Base-by-base conservation (phyloP, 2,329 filamentous ascomycete species). In the Nigrospora osmanthi region DNA sequence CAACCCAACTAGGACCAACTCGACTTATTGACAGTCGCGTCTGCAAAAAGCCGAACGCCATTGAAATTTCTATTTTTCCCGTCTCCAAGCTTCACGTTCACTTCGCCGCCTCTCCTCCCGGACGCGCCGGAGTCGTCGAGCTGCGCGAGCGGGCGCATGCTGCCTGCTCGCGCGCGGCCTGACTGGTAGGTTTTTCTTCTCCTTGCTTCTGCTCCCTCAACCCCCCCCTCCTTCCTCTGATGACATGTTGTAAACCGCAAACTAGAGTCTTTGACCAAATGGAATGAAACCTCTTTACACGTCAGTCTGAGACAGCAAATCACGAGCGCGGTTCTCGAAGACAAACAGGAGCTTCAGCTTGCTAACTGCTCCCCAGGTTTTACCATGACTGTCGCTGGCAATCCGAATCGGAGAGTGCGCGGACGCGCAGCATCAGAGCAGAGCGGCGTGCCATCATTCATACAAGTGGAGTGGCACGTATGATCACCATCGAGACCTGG, bases 221-320 rank as follows among this genome's bases (percentile, higher is more conserved):
- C 23, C 7, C 3, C n/a, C 43, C 48, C 53, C 56, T 54, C 49
- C 50, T 54, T 61, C 72, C 68, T 69, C 65, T 89, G 87, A 91
- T 91, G 87, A 90, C 82, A 89, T 70, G 66, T 66, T 73, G 72
- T 75, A 78, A 83, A 89, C 85, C 85, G 79, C 83, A 75, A 71
- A 67, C 68, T 94, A 94, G 88, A 94, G 88, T 94, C 88, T 94
- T 93, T 93, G 88, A 94, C 82, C 85, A 73, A 65, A 64, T 66
- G 75, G 81, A 77, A 84, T 91, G 87, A 90, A 90, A 91, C 83
- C 67, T 80, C 75, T 80, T 87, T 83, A 80, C 83, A 91, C 86
- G 87, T 93, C 87, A 93, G 87, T 89, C 87, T 93, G 87, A 93
- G 75, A 67, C 62, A 63, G 53, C 52, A 58, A 45, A 40, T 33